phyloP scores from a whole-genome alignment of 2,329 filamentous ascomycete species.

The Tolypocladium inflatum region DNA sequence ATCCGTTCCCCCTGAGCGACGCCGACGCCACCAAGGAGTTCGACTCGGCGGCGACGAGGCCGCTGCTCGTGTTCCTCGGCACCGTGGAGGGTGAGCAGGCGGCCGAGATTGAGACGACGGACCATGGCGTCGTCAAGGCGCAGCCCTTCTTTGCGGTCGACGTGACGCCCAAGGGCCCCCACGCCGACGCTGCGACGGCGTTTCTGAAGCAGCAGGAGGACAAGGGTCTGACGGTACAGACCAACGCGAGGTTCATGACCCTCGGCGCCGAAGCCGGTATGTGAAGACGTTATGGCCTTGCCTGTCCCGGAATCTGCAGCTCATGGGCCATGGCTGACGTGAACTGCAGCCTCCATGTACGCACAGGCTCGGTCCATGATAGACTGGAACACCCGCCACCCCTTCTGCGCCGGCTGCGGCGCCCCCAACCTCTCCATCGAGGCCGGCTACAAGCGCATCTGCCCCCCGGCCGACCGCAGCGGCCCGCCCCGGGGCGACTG shows the following conservation, averaged over 20 bases:
- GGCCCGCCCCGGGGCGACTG: conserved; percentile 57
- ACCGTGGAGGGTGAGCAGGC: conserved; percentile 51
- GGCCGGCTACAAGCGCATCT: conserved; percentile 71
- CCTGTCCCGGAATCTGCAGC: not conserved
- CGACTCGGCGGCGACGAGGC: conserved; percentile 58
- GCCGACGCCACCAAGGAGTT: conserved; percentile 63
- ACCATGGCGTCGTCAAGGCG: conserved; percentile 64
- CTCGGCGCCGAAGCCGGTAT: conserved; percentile 53
- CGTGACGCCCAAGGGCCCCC: conserved; percentile 60
- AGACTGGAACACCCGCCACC: conserved; percentile 91
- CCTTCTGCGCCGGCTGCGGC: conserved; percentile 86
- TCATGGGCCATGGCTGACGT: not conserved
- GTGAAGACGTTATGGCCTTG: conserved; percentile 5
- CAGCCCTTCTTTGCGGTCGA: conserved; percentile 85
- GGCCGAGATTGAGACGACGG: conserved; percentile 13
- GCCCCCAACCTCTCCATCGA: conserved; percentile 70
- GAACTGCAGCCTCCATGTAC: conserved; percentile 68
- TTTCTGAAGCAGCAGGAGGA: conserved; percentile 31
- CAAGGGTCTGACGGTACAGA: conserved; percentile 55
- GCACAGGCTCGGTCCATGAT: conserved; percentile 80
- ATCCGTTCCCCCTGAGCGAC: conserved; percentile 64
- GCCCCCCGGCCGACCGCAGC: conserved; percentile 58
- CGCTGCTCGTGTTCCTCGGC: conserved; percentile 77
- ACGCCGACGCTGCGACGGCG: conserved; percentile 51
- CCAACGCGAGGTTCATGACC: conserved; percentile 53